Evolutionary conservation across 371 early-diverging fungal species (phyloP), one percentile per base, ranked within the genome.

Genomic region (Capillidium heterosporum): DNA sequence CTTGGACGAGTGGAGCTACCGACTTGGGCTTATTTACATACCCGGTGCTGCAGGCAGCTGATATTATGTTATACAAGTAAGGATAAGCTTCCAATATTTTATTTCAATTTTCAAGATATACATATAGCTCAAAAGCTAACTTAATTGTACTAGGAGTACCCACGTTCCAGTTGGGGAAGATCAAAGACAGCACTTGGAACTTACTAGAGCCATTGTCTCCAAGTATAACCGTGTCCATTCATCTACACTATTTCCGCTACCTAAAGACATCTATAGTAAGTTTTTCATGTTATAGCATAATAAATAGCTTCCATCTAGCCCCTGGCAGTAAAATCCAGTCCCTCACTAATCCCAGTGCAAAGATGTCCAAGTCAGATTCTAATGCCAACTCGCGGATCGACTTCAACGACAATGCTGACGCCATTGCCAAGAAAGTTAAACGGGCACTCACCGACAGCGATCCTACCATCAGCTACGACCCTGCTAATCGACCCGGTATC

Each of bases 141-240:
- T 24, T n/a, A 32, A 31, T 40, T 19, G 47, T 13, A 17, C 0
- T 53, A 83, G 84, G 31, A 85, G 91, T 0, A 84, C 85, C 2
- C 80, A 89, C 60, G 85, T 95, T 0, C 95, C 95, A 10, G 88
- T 95, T 0, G 95, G 95, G 27, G 89, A 88, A 43, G 95, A 95
- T 64, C 94, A 95, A 61, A 59, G 81, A 21, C 95, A 94, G 65
- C 95, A 95, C 62, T 62, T 95, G 28, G 89, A 94, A 63, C 65
- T 95, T 48, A 74, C 91, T 0, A 71, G 84, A 19, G 83, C 85
- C 60, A 76, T 89, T 46, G 89, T 83, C 1, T 57, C 62, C 4
- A 63, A 73, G 15, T 87, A 89, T 64, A 92, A 94, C 70, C 76
- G 81, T 41, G 73, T 67, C 0, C 81, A 75, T 64, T 67, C 73